Evolutionary conservation across 1,284 basidiomycete genomes (phyloP).

Genomic region (Pseudomicrostroma phylloplanum): DNA sequence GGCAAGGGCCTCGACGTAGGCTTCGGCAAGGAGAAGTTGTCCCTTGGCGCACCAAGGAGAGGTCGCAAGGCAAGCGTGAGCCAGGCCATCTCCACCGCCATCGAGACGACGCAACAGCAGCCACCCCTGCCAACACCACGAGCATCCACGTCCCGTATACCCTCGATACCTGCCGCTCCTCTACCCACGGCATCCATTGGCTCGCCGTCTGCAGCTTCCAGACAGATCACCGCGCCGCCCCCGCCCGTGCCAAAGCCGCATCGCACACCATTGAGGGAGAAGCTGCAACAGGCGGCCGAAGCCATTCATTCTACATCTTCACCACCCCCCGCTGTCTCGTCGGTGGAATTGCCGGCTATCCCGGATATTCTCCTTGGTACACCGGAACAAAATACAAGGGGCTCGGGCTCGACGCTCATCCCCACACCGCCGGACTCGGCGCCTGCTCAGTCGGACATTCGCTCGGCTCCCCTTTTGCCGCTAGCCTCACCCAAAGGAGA

Average conservation of each 20-base stretch:
- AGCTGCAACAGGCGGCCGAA: slow-evolving; percentile 5
- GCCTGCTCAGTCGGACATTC: slow-evolving; percentile 2
- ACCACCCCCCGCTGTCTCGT: background rate
- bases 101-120: background rate
- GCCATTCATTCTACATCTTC: background rate
- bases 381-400: background rate
- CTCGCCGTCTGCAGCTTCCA: background rate
- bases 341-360: background rate
- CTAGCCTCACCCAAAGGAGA: background rate
- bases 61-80: background rate
- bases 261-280: background rate
- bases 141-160: background rate
- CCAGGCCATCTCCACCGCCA: background rate
- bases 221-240: background rate
- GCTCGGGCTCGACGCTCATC: background rate
- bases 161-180: slow-evolving; percentile 1
- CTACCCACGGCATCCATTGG: background rate
- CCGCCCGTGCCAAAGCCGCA: slow-evolving; percentile 1
- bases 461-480: background rate
- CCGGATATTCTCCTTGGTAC: too few species aligned
- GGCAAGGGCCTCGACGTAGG: slow-evolving; percentile 6
- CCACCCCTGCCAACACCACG: background rate
- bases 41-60: background rate
- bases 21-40: slow-evolving; percentile 2
- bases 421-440: slow-evolving; percentile 1